phyloP scores from a whole-genome alignment of 1,284 basidiomycete genomes.

The Thecaphora frezii region DNA sequence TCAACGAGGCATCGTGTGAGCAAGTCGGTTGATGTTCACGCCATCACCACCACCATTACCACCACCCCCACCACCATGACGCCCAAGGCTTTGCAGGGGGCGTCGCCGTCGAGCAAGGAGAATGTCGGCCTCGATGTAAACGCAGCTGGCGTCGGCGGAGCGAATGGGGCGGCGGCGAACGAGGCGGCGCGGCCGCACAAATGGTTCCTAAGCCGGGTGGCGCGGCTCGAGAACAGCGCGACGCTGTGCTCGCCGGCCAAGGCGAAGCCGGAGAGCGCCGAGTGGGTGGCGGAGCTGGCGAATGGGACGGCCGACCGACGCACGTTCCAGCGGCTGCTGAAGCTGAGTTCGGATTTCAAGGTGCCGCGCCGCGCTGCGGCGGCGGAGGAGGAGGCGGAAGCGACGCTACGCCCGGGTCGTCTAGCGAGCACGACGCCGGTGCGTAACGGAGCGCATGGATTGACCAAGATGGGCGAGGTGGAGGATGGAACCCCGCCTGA shows the following conservation, averaged over 20 bases:
- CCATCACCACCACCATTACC: not conserved
- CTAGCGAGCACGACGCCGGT: not conserved
- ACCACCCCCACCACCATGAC: no score
- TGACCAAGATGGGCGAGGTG: conserved; percentile 5
- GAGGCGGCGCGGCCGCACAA: conserved; percentile 1
- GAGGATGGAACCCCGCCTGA: not conserved
- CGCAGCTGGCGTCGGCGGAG: not conserved
- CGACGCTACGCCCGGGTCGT: not conserved
- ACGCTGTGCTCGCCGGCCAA: conserved; percentile 30
- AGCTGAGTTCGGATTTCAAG: conserved; percentile 33
- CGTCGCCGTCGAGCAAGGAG: not conserved
- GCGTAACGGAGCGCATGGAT: conserved; percentile 2
- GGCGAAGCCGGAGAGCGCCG: conserved; percentile 27
- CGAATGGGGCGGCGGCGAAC: not conserved
- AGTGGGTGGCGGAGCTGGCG: conserved; percentile 28
- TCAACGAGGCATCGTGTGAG: not conserved
- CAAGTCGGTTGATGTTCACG: conserved; percentile 2
- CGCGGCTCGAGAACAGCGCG: conserved; percentile 9
- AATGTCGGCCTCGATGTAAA: not conserved
- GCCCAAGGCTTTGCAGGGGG: not conserved
- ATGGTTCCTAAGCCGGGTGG: conserved; percentile 20
- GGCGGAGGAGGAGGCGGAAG: not conserved
- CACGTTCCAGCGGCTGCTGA: conserved; percentile 23
- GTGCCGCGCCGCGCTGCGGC: conserved; percentile 5
- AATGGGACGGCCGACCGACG: conserved; percentile 21